Conservation (phyloP, 78 protist species). For the Dictyostelium citrinum region DNA sequence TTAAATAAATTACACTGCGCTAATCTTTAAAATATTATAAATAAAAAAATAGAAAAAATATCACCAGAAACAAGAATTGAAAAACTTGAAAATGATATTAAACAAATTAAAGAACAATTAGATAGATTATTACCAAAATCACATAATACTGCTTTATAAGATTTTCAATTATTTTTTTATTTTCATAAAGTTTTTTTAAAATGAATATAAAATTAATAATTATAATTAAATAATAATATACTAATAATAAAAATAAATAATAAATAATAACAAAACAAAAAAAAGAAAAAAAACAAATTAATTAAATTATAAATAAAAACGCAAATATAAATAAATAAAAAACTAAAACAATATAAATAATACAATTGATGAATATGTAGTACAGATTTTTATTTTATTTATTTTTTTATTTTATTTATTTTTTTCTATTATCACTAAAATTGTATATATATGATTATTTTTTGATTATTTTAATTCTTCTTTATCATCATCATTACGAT, state of each 20-base stretch:
- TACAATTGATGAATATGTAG: neutral
- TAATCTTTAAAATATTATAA: no score
- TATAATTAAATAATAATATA: neutral
- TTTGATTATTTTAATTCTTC: conserved; percentile 14
- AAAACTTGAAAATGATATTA: conserved; percentile 38
- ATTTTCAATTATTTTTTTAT: neutral
- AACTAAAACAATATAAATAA: neutral
- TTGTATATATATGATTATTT: neutral
- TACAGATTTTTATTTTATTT: neutral
- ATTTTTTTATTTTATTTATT: neutral
- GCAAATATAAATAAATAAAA: neutral
- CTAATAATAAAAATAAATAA: no score
- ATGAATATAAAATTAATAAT: no score
- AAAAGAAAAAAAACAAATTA: neutral
- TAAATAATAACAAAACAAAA: neutral
- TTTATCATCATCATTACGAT: neutral
- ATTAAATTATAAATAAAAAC: neutral
- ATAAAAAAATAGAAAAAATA: conserved; percentile 29
- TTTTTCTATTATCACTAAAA: neutral
- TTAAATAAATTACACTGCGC: no score
- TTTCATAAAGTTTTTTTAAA: neutral
- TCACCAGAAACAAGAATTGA: conserved; percentile 39
- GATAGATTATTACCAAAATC: neutral
- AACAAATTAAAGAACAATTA: neutral
- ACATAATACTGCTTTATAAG: neutral